Evolutionary conservation across 495 filamentous ascomycete species (phyloP).

Genomic region (Hypoxylon trugodes): DNA sequence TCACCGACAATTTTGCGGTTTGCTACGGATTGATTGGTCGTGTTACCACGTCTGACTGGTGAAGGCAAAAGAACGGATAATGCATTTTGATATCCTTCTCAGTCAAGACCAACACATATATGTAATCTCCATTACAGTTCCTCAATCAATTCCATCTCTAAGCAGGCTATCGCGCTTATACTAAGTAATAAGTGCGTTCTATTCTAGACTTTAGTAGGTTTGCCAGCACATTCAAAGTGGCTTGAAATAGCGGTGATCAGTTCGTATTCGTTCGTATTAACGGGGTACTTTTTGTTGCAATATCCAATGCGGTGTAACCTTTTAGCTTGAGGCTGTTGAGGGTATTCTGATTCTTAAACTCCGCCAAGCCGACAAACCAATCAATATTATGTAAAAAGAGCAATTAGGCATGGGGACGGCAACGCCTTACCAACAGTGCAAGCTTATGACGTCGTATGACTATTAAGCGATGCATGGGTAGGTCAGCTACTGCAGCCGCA

Average conservation of each 20-base stretch:
- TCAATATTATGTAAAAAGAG: background rate
- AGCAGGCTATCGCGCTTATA: constrained; percentile 4
- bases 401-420: background rate
- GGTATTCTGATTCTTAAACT: background rate
- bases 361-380: constrained; percentile 7
- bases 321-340: constrained; percentile 17
- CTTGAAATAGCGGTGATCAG: constrained; percentile 27
- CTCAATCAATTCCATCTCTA: background rate
- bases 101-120: background rate
- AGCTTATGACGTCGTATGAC: constrained; percentile 33
- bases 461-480: constrained; percentile 5
- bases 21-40: background rate
- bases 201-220: background rate
- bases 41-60: background rate
- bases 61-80: background rate
- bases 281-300: background rate
- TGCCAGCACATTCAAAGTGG: background rate
- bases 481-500: constrained; percentile 37
- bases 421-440: constrained; percentile 20
- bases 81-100: background rate
- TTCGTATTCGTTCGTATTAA: constrained; percentile 33
- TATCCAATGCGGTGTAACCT: constrained; percentile 31
- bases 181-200: background rate
- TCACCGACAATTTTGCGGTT: constrained; percentile 6
- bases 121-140: background rate